phyloP scores from a whole-genome alignment of 2,329 filamentous ascomycete species.

The Xylariaceae sp. region DNA sequence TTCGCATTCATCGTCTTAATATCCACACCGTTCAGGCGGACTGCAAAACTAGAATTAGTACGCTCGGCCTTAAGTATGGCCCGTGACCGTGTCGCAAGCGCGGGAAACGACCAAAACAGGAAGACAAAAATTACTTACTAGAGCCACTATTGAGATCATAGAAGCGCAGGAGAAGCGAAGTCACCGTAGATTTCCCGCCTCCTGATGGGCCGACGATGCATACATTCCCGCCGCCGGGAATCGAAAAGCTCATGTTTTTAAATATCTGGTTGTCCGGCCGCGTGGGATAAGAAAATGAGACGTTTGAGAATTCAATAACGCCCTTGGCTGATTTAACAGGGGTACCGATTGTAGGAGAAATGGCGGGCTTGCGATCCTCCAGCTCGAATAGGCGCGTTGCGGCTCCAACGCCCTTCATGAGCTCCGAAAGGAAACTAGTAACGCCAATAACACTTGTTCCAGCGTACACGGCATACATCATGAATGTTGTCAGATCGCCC shows the following conservation, averaged over 20 bases:
- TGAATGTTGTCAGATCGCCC: constrained; percentile 89
- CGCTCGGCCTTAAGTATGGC: too few species aligned
- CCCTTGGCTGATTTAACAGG: constrained; percentile 81
- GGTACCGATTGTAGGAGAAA: constrained; percentile 77
- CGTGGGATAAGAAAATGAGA: constrained; percentile 89
- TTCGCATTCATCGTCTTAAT: constrained; percentile 87
- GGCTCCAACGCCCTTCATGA: constrained; percentile 98
- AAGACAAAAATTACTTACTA: neutral
- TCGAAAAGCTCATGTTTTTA: constrained; percentile 80
- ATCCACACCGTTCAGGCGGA: constrained; percentile 80
- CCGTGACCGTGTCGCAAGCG: neutral
- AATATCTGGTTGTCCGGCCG: constrained; percentile 90
- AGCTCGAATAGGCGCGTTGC: constrained; percentile 95
- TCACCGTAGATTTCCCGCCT: constrained; percentile 93
- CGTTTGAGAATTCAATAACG: constrained; percentile 79
- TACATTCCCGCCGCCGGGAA: constrained; percentile 89
- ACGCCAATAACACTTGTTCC: constrained; percentile 87
- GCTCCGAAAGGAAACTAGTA: constrained; percentile 92
- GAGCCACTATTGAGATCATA: constrained; percentile 75
- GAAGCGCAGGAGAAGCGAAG: constrained; percentile 84
- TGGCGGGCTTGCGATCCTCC: constrained; percentile 81
- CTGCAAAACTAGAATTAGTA: constrained; percentile 32
- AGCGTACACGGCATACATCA: constrained; percentile 94
- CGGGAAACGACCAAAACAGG: neutral
- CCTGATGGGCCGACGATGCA: constrained; percentile 95